These are phyloP conservation scores for Phyllosticta citribraziliensis DNA, from an alignment of 2,329 filamentous ascomycete genomes.

Conservation along the genomic window DNA sequence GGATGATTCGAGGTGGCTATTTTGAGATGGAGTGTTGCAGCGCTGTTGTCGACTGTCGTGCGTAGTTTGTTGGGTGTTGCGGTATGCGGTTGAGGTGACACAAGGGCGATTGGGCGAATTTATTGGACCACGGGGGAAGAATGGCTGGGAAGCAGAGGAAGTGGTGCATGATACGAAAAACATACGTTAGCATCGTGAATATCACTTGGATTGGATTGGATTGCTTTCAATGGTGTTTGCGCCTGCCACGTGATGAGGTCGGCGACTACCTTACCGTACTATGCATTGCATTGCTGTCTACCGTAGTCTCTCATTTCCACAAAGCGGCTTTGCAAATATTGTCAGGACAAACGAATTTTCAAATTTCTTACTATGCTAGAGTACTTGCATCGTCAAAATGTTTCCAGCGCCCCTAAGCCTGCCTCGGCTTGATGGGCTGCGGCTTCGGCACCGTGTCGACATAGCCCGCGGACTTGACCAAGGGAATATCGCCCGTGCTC, in stretches of 20 bases:
- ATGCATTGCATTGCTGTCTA: too few relatives aligned
- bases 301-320: too few relatives aligned
- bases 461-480: conserved; percentile 21
- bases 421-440: conserved; percentile 9
- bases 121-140: too few relatives aligned
- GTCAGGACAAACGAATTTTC: too few relatives aligned
- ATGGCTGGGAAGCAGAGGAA: neutral
- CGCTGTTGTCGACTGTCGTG: neutral
- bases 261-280: too few relatives aligned
- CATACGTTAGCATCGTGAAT: neutral
- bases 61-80: neutral
- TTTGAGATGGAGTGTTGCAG: neutral
- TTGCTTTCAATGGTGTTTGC: too few relatives aligned
- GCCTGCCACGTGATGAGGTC: too few relatives aligned
- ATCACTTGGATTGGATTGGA: neutral
- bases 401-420: neutral
- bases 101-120: neutral
- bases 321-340: too few relatives aligned
- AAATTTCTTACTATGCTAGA: too few relatives aligned
- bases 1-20: too few relatives aligned
- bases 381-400: neutral
- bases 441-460: conserved; percentile 17
- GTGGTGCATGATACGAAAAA: neutral
- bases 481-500: conserved; percentile 20
- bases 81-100: neutral